Evolutionary conservation across 495 filamentous ascomycete genomes (phyloP).

Genomic region (Peziza echinospora): DNA sequence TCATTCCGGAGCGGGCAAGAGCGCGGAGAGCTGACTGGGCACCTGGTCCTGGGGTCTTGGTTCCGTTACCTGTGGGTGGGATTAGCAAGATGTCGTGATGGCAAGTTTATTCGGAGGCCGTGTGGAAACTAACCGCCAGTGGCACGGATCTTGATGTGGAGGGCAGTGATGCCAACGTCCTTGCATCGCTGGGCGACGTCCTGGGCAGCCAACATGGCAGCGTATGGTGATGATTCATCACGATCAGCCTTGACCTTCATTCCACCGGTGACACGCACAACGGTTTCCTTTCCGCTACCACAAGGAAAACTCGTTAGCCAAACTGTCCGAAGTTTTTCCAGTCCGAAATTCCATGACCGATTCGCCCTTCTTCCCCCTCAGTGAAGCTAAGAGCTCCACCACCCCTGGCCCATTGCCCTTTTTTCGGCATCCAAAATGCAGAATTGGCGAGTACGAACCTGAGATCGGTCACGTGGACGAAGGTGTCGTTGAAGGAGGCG

Average conservation of each 20-base stretch:
- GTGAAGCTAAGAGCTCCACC: background rate
- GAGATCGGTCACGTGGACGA: conserved; percentile 97
- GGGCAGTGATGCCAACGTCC: conserved; percentile 94
- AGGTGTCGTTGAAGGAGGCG: conserved; percentile 92
- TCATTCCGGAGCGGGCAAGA: conserved; percentile 95
- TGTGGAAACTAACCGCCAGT: conserved; percentile 53
- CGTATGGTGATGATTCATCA: conserved; percentile 98
- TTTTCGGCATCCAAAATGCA: background rate
- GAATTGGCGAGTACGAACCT: conserved; percentile 36
- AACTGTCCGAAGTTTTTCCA: conserved; percentile 1
- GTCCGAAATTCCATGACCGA: background rate
- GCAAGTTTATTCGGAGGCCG: too few relatives aligned
- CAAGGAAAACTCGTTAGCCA: conserved; percentile 35
- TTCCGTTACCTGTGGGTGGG: conserved; percentile 56
- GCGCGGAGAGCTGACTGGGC: conserved; percentile 97
- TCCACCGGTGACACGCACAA: conserved; percentile 94
- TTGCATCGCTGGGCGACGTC: conserved; percentile 91
- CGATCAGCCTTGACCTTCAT: conserved; percentile 99
- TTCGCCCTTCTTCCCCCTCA: background rate
- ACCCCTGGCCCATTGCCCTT: too few relatives aligned
- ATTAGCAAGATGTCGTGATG: conserved; percentile 1
- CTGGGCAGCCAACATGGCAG: conserved; percentile 98
- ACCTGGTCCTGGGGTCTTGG: conserved; percentile 97
- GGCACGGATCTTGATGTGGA: conserved; percentile 99
- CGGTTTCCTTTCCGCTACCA: conserved; percentile 93